These are phyloP conservation scores for Pachyrhizus erosus DNA, from an alignment of 306 rosid species.

Conservation along the genomic window DNA sequence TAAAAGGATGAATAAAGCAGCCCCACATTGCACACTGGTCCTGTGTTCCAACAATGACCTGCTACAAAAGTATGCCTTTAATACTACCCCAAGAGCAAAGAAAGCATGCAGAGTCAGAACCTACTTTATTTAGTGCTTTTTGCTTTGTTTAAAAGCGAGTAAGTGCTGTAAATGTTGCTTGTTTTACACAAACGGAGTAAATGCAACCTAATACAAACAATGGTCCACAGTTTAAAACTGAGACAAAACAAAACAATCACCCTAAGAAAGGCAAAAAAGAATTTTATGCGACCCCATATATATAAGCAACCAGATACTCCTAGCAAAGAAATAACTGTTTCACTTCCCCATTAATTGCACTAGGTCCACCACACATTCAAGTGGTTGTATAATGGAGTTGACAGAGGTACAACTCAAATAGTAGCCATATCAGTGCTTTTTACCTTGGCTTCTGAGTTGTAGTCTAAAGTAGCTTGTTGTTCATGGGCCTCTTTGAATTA, in stretches of 20 bases:
- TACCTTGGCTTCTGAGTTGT: conserved; percentile 42
- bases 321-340: conserved; percentile 32
- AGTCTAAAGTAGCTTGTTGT: conserved; percentile 40
- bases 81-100: conserved; percentile 37
- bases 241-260: conserved; percentile 16
- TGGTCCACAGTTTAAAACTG: conserved; percentile 30
- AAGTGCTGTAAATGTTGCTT: conserved; percentile 40
- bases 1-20: conserved; percentile 12
- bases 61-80: conserved; percentile 49
- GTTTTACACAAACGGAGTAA: conserved; percentile 15
- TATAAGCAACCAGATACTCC: conserved; percentile 36
- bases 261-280: conserved; percentile 20
- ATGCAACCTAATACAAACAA: conserved; percentile 19
- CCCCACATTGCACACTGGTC: conserved; percentile 49
- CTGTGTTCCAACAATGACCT: conserved; percentile 54
- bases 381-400: conserved; percentile 38
- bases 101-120: conserved; percentile 47
- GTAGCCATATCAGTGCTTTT: conserved; percentile 29
- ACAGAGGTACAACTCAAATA: conserved; percentile 30
- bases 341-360: conserved; percentile 41
- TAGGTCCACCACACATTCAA: conserved; percentile 45
- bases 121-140: conserved; percentile 50
- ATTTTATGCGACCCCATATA: conserved; percentile 38
- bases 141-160: conserved; percentile 35
- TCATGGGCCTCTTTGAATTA: conserved; percentile 37